phyloP scores from a whole-genome alignment of 176 grass and related monocot species.

The Ensete glaucum region DNA sequence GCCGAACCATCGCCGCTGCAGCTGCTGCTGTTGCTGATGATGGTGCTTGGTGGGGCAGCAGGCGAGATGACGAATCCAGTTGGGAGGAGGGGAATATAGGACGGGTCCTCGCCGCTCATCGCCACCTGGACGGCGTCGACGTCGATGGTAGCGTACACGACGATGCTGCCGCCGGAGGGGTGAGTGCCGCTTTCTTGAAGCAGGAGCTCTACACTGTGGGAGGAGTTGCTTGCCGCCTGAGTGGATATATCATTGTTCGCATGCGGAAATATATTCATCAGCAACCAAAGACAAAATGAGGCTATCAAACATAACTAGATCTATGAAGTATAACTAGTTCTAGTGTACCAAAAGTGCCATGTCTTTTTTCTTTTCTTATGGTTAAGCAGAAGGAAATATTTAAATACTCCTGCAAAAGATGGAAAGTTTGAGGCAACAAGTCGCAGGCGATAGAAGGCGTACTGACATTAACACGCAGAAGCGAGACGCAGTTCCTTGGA shows the following conservation, averaged over 20 bases:
- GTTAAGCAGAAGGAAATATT: no score
- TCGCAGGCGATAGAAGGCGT: neutral
- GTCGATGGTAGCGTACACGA: conserved; percentile 72
- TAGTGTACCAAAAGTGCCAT: no score
- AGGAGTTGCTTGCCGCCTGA: conserved; percentile 89
- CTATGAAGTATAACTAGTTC: no score
- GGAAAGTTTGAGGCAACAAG: no score
- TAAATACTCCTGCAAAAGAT: no score
- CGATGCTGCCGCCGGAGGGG: conserved; percentile 55
- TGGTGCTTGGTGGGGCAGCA: conserved; percentile 17
- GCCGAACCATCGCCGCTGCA: neutral
- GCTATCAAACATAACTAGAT: no score
- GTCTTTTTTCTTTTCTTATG: no score
- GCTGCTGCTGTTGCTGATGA: neutral
- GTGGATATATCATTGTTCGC: conserved; percentile 7
- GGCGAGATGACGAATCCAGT: conserved; percentile 81
- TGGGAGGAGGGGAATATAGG: conserved; percentile 83
- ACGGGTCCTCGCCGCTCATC: conserved; percentile 87
- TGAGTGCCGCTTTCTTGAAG: conserved; percentile 97
- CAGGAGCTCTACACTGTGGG: conserved; percentile 94
- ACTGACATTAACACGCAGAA: conserved; percentile 92
- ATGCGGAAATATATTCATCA: conserved; percentile 26
- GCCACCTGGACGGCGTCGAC: conserved; percentile 86
- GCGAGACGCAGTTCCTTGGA: conserved; percentile 84
- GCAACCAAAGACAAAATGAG: no score